phyloP scores from a whole-genome alignment of 202 grass and related monocot genomes.

The Brachypodium distachyon region DNA sequence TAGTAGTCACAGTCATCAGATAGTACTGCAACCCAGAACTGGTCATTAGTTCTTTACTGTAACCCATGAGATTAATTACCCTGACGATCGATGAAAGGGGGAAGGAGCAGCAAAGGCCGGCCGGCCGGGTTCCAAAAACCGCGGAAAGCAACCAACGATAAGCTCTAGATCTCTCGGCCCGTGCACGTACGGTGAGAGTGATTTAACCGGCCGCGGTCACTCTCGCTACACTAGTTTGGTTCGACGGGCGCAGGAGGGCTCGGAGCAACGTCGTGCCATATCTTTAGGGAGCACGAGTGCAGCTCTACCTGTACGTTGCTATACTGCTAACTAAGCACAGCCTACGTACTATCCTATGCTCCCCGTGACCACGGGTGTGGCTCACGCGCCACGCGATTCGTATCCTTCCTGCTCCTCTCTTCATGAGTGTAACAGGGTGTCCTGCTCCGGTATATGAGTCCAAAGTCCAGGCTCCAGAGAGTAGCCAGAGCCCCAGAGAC shows the following conservation, averaged over 20 bases:
- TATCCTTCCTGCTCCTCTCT: neutral
- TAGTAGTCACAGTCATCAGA: neutral
- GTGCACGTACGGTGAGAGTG: neutral
- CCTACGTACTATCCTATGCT: neutral
- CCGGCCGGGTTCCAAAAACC: constrained; percentile 4
- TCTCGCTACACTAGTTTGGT: too few species aligned
- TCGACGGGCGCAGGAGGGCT: neutral
- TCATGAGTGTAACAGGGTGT: constrained; percentile 14
- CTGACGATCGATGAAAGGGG: too few species aligned
- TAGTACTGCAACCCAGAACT: too few species aligned
- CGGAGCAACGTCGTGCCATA: constrained; percentile 7
- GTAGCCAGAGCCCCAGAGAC: neutral
- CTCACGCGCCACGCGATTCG: too few species aligned
- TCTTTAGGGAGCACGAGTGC: constrained; percentile 20
- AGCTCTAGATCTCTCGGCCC: neutral
- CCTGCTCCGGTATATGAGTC: neutral
- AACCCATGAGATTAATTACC: too few species aligned
- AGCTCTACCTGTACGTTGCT: neutral
- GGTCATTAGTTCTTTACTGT: too few species aligned
- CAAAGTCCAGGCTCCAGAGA: too few species aligned
- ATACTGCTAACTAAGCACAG: neutral
- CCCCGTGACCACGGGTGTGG: neutral
- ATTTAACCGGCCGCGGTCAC: neutral
- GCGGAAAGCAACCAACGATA: constrained; percentile 28
- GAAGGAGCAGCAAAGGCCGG: neutral